Percentiles rank a stretch among this genome's conserved stretches.
These are phyloP conservation scores for Orobanche coerulescens DNA, from an alignment of 257 asterid genomes.

Conservation along the genomic window DNA sequence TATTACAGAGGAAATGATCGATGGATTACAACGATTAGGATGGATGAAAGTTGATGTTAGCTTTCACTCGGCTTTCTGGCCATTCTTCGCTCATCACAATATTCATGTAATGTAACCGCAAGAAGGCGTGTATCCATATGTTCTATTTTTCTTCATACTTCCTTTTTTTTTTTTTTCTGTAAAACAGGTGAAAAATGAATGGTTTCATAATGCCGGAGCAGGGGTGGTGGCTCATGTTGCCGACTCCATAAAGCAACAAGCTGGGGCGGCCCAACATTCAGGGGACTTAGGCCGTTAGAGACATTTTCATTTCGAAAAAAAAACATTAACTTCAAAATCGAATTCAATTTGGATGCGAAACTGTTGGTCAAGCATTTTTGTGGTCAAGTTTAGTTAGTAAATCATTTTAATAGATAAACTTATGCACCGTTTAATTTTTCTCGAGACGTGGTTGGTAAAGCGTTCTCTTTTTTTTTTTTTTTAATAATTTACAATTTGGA, in stretches of 20 bases:
- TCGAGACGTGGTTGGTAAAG: too few species aligned
- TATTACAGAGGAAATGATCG: conserved; percentile 69
- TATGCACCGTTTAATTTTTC: too few species aligned
- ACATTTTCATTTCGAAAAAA: too few species aligned
- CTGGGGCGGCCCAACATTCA: too few species aligned
- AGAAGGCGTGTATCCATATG: background rate
- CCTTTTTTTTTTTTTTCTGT: conserved; percentile 10
- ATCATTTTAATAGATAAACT: too few species aligned
- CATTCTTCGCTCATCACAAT: conserved; percentile 82
- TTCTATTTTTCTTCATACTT: background rate
- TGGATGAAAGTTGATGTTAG: conserved; percentile 88
- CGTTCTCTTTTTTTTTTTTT: too few species aligned
- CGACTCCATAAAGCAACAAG: conserved; percentile 54
- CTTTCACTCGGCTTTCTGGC: conserved; percentile 75
- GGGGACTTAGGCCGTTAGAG: too few species aligned
- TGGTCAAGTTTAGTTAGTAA: too few species aligned
- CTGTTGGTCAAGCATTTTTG: too few species aligned
- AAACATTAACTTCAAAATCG: too few species aligned
- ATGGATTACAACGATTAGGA: conserved; percentile 69
- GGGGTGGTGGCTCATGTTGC: conserved; percentile 85
- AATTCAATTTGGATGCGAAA: too few species aligned
- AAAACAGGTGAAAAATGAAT: conserved; percentile 77
- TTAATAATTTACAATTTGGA: too few species aligned
- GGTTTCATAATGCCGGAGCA: conserved; percentile 76
- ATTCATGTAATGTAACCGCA: conserved; percentile 50